phyloP scores from a whole-genome alignment of 257 asterid species.

The Petrea volubilis region DNA sequence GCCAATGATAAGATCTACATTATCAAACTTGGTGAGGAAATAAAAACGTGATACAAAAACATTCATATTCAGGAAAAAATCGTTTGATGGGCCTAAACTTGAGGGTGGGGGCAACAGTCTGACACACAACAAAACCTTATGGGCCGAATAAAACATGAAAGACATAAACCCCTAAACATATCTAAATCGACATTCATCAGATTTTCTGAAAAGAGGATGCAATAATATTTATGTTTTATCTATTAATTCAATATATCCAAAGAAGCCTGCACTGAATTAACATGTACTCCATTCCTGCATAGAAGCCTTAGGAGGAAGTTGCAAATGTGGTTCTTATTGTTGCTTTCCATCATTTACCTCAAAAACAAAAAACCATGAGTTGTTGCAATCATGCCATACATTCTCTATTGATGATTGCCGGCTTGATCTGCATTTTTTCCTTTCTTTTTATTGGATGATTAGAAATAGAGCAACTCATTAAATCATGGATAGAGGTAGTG shows the following conservation, averaged over 20 bases:
- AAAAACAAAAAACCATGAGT: background rate
- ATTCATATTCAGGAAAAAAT: background rate
- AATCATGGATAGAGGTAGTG: background rate
- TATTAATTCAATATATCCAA: background rate
- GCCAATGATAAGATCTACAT: background rate
- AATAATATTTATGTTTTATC: background rate
- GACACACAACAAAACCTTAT: background rate
- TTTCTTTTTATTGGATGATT: background rate
- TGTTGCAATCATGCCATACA: conserved; percentile 12
- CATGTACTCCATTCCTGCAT: background rate
- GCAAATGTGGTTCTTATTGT: background rate
- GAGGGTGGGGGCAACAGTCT: background rate
- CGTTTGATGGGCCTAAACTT: background rate
- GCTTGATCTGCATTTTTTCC: no score
- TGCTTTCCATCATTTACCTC: background rate
- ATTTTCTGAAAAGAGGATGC: background rate
- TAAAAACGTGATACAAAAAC: background rate
- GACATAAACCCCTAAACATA: background rate
- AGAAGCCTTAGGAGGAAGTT: background rate
- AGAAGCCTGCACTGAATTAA: background rate
- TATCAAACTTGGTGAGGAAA: conserved; percentile 3
- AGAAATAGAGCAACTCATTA: background rate
- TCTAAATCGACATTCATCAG: background rate
- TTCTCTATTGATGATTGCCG: no score
- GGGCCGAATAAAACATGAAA: background rate